A percentile compares a stretch with the other conserved stretches of the same genome.
Conservation (phyloP, 345 rosid genomes). For the Excoecaria cochinchinensis region DNA sequence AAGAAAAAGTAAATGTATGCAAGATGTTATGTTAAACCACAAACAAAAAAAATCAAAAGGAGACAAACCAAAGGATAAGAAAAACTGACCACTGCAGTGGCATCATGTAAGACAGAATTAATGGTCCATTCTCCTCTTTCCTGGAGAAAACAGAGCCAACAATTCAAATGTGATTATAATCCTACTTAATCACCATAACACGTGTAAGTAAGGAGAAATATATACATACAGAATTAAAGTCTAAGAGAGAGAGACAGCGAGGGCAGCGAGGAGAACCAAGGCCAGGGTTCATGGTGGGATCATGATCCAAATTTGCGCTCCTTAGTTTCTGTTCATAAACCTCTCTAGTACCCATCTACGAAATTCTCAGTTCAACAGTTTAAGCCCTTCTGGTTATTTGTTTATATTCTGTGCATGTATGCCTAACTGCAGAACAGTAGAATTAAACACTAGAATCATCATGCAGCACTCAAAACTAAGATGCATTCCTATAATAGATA, state of each 20-base stretch:
- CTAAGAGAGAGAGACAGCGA: conserved; percentile 83
- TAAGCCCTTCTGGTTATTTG: no score
- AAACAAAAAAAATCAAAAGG: background rate
- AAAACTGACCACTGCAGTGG: conserved; percentile 76
- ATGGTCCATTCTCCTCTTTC: conserved; percentile 74
- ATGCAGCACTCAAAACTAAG: no score
- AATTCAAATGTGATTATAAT: background rate
- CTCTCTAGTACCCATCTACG: conserved; percentile 69
- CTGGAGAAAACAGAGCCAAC: conserved; percentile 27
- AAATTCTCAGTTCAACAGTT: background rate
- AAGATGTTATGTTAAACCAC: background rate
- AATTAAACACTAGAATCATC: no score
- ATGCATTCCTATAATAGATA: no score
- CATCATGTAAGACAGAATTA: conserved; percentile 78
- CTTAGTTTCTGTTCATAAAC: conserved; percentile 87
- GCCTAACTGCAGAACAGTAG: no score
- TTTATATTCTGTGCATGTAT: no score
- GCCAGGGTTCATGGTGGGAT: conserved; percentile 87
- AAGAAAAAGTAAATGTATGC: background rate
- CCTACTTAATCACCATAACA: background rate
- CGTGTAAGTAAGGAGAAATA: background rate
- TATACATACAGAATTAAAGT: conserved; percentile 53
- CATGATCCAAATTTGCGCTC: conserved; percentile 64
- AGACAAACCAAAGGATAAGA: background rate
- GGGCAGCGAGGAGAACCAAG: conserved; percentile 92